phyloP scores from a whole-genome alignment of 352 stramenopile species.

The Bremia lactucae region DNA sequence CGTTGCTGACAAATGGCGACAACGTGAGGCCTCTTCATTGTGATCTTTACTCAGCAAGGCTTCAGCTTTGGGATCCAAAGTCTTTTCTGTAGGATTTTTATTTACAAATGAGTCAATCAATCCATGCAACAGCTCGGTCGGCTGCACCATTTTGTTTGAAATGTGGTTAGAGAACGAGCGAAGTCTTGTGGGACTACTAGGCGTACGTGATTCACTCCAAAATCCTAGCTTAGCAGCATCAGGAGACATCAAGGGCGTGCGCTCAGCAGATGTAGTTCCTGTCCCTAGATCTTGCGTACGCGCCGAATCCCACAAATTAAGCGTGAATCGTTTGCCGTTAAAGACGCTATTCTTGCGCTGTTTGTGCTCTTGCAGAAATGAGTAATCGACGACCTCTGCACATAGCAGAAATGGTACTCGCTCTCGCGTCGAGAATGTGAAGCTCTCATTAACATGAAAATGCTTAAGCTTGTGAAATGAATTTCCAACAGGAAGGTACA shows the following conservation, averaged over 20 bases:
- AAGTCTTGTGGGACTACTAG: constrained; percentile 39
- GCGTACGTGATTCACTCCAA: constrained; percentile 66
- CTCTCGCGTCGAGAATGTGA: constrained; percentile 76
- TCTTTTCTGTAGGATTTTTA: constrained; percentile 37
- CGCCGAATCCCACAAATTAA: constrained; percentile 52
- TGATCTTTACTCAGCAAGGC: constrained; percentile 22
- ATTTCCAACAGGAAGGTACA: constrained; percentile 73
- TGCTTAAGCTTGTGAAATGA: constrained; percentile 65
- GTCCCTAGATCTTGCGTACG: constrained; percentile 24
- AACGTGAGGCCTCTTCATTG: constrained; percentile 13
- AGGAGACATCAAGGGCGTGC: constrained; percentile 35
- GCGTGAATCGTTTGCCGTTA: constrained; percentile 41
- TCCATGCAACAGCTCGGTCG: constrained; percentile 52
- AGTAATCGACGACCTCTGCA: constrained; percentile 67
- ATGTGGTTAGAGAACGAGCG: constrained; percentile 70
- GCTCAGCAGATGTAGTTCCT: constrained; percentile 21
- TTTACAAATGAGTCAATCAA: constrained; percentile 61
- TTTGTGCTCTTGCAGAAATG: constrained; percentile 25
- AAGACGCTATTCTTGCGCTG: constrained; percentile 43
- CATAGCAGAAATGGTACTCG: constrained; percentile 74
- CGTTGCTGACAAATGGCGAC: constrained; percentile 18
- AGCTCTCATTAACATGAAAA: constrained; percentile 70
- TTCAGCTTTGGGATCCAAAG: constrained; percentile 20
- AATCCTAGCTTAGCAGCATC: constrained; percentile 63
- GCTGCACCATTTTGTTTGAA: constrained; percentile 52